Base-by-base conservation (phyloP, 1,284 basidiomycete genomes). In the Filobasidium uniguttulatum region DNA sequence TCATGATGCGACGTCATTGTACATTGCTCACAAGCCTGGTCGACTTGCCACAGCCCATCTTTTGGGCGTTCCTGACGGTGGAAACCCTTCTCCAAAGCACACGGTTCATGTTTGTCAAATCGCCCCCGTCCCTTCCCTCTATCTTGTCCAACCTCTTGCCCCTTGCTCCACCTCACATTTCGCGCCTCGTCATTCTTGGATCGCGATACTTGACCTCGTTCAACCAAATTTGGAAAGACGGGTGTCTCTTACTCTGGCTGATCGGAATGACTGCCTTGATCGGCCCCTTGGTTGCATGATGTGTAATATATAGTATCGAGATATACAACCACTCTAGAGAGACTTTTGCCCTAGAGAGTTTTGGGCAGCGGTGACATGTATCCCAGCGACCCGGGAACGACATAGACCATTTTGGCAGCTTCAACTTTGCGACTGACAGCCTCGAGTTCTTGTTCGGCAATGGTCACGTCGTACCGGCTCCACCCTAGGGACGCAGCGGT, bases 21-120 rank as follows among this genome's bases (percentile, higher is more conserved):
- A n/a, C n/a, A n/a, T n/a, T n/a, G n/a, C n/a, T n/a, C n/a, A n/a
- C n/a, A n/a, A n/a, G n/a, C n/a, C n/a, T n/a, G n/a, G n/a, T n/a
- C n/a, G n/a, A n/a, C n/a, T n/a, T n/a, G n/a, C n/a, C n/a, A n/a
- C 51, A 70, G 69, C 67, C 69, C 15, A 50, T 69, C 7, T 69
- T 70, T 56, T 69, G 65, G 64, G 67, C 67, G 0, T 70, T 69
- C 48, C 52, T 58, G 0, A 69, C 68, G 0, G 49, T 70, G n/a
- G 62, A 68, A 37, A 57, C 65, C 9, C 59, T 70, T 20, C 60
- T 70, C 0, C 66, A 69, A 54, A 66, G 66, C 1, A 67, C 65
- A 1, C 60, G 67, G 31, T 58, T 66, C 48, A 57, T 67, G 44
- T 53, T 70, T 28, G 19, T 50, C 49, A 50, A 50, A 29, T 62